Conservation (phyloP, 2,329 filamentous ascomycete genomes). For the Mycosphaerella arachidis region DNA sequence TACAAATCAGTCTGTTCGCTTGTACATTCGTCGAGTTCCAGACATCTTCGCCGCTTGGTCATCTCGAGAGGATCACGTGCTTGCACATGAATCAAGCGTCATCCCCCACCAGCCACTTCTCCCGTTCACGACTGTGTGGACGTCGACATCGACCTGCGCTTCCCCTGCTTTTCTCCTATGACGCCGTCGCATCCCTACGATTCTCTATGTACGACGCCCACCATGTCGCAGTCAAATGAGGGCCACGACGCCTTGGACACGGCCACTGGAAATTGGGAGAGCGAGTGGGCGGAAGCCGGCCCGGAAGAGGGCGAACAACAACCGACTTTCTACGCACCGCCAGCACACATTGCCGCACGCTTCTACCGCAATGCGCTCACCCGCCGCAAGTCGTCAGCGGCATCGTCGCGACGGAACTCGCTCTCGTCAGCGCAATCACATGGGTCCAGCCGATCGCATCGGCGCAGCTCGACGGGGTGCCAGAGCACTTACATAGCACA, state of each 20-base stretch:
- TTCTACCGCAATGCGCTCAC: conserved; percentile 62
- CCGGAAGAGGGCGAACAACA: conserved; percentile 8
- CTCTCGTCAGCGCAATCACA: conserved; percentile 68
- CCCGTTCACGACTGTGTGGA: not conserved
- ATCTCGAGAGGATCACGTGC: not conserved
- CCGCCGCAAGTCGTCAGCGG: conserved; percentile 67
- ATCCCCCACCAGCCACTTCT: not conserved
- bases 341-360: conserved; percentile 71
- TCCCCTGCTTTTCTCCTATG: not conserved
- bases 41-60: not conserved
- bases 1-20: not conserved
- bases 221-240: conserved; percentile 10
- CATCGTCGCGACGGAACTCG: conserved; percentile 74
- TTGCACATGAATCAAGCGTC: not conserved
- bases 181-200: not conserved
- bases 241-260: not conserved
- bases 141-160: not conserved
- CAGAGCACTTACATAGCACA: conserved; percentile 76
- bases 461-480: conserved; percentile 36
- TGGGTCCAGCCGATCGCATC: conserved; percentile 57
- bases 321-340: conserved; percentile 55
- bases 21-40: not conserved
- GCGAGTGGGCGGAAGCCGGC: not conserved
- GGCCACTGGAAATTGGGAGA: not conserved
- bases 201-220: not conserved